A percentile compares a stretch with the other conserved stretches of the same genome.
phyloP scores from a whole-genome alignment of 306 rosid species.

The Luffa acutangula region DNA sequence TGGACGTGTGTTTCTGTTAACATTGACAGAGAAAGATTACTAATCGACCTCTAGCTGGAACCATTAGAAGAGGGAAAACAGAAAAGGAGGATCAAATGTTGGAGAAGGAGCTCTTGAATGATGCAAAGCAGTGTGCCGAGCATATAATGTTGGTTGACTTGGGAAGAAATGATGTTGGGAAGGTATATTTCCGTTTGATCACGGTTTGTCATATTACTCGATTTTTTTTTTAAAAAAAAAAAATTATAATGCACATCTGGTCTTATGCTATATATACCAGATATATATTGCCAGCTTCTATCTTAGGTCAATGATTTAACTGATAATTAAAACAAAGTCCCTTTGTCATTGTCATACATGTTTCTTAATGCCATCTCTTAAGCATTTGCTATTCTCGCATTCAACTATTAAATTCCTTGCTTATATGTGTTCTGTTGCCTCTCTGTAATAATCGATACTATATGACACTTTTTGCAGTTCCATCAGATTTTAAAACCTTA shows the following conservation, averaged over 20 bases:
- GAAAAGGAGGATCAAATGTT: slow-evolving; percentile 65
- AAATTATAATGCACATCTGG: neutral
- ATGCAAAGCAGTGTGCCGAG: slow-evolving; percentile 88
- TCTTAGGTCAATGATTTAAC: neutral
- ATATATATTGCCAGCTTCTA: neutral
- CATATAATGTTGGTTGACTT: slow-evolving; percentile 91
- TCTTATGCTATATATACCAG: neutral
- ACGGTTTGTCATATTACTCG: neutral
- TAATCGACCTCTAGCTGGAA: slow-evolving; percentile 97
- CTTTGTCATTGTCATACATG: neutral
- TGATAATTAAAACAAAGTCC: neutral
- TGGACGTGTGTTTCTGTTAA: slow-evolving; percentile 16
- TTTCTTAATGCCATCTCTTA: neutral
- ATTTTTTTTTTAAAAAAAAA: neutral
- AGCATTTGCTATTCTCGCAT: neutral
- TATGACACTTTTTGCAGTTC: neutral
- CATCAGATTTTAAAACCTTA: neutral
- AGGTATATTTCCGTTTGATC: slow-evolving; percentile 37
- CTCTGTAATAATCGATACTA: neutral
- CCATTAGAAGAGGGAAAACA: slow-evolving; percentile 86
- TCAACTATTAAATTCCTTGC: neutral
- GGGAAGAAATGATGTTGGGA: slow-evolving; percentile 97
- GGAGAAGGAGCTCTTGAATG: slow-evolving; percentile 74
- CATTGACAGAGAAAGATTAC: slow-evolving; percentile 50
- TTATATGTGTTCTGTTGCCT: neutral